A percentile compares a stretch with the other conserved stretches of the same genome.
phyloP scores from a whole-genome alignment of 805 yeast genomes.

The Kuraishia floccosa region DNA sequence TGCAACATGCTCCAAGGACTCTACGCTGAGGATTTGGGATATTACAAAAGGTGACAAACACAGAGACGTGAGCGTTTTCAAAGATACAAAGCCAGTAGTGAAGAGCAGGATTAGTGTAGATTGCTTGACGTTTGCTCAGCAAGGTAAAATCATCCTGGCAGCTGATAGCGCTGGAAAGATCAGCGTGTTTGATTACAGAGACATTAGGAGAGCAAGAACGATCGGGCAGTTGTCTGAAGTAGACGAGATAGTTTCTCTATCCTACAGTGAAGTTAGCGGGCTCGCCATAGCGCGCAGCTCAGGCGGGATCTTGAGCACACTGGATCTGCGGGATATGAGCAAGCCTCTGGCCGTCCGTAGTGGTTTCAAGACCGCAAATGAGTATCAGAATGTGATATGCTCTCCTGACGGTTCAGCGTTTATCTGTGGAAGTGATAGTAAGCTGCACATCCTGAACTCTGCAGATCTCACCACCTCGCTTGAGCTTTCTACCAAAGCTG shows the following conservation, averaged over 20 bases:
- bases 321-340: too few species aligned
- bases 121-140: neutral
- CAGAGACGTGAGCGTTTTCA: conserved; percentile 5
- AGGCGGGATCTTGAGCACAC: too few species aligned
- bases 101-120: conserved; percentile 2
- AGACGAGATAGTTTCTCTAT: too few species aligned
- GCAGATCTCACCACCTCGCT: conserved; percentile 6
- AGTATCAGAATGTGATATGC: conserved; percentile 4
- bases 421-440: conserved; percentile 2
- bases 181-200: conserved; percentile 3
- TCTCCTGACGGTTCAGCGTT: conserved; percentile 4
- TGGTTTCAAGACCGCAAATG: too few species aligned
- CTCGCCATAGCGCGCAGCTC: too few species aligned
- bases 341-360: too few species aligned
- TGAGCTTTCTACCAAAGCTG: neutral
- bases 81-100: conserved; percentile 6
- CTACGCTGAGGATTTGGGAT: conserved; percentile 17
- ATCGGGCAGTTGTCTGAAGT: too few species aligned
- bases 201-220: too few species aligned
- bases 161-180: conserved; percentile 3
- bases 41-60: conserved; percentile 6
- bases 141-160: conserved; percentile 4
- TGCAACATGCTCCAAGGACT: conserved; percentile 12
- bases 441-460: conserved; percentile 8
- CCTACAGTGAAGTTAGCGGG: too few species aligned